These are phyloP conservation scores for Prunus salicina DNA, from an alignment of 306 rosid genomes.

Conservation along the genomic window DNA sequence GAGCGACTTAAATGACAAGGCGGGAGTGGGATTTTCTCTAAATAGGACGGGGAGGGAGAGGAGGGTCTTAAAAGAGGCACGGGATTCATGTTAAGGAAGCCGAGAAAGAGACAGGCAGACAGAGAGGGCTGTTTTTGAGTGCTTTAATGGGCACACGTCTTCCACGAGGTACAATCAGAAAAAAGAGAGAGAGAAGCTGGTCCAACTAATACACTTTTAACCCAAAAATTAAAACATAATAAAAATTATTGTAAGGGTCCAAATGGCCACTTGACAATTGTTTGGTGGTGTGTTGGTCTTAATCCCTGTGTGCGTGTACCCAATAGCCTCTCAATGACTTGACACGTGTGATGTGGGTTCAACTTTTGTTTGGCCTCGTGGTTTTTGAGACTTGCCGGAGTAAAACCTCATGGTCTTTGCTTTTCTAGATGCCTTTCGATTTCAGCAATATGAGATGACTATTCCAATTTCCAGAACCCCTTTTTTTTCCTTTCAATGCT, in stretches of 20 bases:
- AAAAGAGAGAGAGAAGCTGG: background rate
- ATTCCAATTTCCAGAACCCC: background rate
- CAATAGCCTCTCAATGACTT: background rate
- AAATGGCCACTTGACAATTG: background rate
- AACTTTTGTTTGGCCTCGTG: background rate
- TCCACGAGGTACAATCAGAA: conserved; percentile 20
- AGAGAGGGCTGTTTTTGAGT: background rate
- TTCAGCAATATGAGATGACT: background rate
- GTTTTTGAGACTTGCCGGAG: background rate
- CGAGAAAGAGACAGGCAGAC: background rate
- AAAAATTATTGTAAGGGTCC: background rate
- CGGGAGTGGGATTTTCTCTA: background rate
- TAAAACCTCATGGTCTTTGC: background rate
- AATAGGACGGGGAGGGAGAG: too few relatives aligned
- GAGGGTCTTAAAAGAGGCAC: conserved; percentile 13
- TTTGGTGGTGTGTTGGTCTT: background rate
- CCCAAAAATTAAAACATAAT: background rate
- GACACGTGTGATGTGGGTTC: background rate
- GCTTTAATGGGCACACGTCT: conserved; percentile 24
- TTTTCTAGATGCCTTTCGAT: conserved; percentile 1
- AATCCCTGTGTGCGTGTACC: background rate
- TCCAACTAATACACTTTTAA: background rate
- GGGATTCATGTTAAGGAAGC: conserved; percentile 12
- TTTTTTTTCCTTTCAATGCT: background rate
- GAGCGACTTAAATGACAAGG: background rate